phyloP scores from a whole-genome alignment of 2,329 filamentous ascomycete genomes.

The Fusarium oligoseptatum region DNA sequence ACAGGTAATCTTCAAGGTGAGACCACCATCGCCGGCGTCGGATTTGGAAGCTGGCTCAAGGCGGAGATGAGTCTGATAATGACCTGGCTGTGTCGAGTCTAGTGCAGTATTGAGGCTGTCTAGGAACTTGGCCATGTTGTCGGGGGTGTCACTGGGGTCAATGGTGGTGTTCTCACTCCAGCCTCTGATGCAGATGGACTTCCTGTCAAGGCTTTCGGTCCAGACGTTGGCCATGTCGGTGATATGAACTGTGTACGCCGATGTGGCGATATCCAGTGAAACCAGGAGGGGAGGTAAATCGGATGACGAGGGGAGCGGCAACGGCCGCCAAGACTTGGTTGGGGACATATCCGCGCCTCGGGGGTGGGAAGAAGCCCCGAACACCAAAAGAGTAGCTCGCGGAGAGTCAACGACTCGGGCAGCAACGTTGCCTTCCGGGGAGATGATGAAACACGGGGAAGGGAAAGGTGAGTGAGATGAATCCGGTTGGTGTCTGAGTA shows the following conservation, averaged over 20 bases:
- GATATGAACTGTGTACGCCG: slow-evolving; percentile 74
- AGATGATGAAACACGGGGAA: background rate
- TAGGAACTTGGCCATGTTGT: slow-evolving; percentile 77
- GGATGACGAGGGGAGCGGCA: slow-evolving; percentile 58
- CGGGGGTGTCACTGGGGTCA: slow-evolving; percentile 76
- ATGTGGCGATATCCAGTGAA: slow-evolving; percentile 66
- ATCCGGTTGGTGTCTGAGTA: background rate
- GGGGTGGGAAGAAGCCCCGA: background rate
- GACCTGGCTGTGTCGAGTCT: slow-evolving; percentile 60
- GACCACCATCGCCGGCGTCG: slow-evolving; percentile 55
- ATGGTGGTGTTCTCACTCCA: slow-evolving; percentile 76
- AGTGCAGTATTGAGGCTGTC: slow-evolving; percentile 69
- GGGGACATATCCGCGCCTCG: slow-evolving; percentile 46
- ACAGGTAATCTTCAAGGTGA: slow-evolving; percentile 69
- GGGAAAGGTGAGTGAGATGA: background rate
- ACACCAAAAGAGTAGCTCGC: background rate
- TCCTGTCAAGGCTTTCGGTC: slow-evolving; percentile 73
- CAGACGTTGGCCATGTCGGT: slow-evolving; percentile 83
- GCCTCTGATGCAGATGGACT: slow-evolving; percentile 73
- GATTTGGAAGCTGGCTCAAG: slow-evolving; percentile 53
- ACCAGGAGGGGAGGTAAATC: slow-evolving; percentile 73
- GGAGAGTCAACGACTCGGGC: background rate
- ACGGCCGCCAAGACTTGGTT: slow-evolving; percentile 60
- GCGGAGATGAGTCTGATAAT: slow-evolving; percentile 60
- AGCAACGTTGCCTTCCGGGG: background rate